Base-by-base conservation (phyloP, 208 protist genomes). In the Crithidia expoeki region DNA sequence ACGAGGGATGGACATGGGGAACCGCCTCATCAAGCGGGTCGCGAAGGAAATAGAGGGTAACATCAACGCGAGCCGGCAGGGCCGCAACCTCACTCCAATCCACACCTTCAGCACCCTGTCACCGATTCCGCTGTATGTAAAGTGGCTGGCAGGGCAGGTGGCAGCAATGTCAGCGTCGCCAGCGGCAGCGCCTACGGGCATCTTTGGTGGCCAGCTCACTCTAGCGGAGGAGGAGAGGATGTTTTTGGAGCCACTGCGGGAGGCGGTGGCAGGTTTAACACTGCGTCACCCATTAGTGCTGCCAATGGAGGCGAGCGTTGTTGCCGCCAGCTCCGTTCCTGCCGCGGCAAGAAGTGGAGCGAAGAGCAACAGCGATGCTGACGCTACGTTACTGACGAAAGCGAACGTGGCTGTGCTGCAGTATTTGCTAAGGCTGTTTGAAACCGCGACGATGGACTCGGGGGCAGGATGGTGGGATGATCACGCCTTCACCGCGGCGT, bases 1-100 rank as follows among this genome's bases (percentile, higher is more conserved):
- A 49, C 81, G 79, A 36, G 92, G 92, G 14, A 83, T 96, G 67
- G 88, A 94, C 76, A 85, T 96, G 78, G 92, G 92, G 40, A 94
- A 92, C 72, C 51, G 81, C 34, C 85, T 96, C 57, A 96, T 96
- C 74, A 96, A 94, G 76, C 84, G 86, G 27, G 92, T 96, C 4
- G 92, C 94, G 72, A 74, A 81, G 30, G 88, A 93, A 57, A 76
- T 94, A 36, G 77, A 93, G 64, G 79, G 76, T 46, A 82, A 79
- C 46, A 82, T 93, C 56, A 93, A 93, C 72, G 74, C 78, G 16
- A 63, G 68, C 21, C 84, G 84, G 12, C 63, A 66, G 25, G 67
- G 61, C 32, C 68, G 58, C 49, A 47, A 68, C 38, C 68, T 84
- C 17, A 77, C 64, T 10, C 65, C 77, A 0, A 94, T 96, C 49